Base-by-base conservation (phyloP, 2,329 filamentous ascomycete genomes). In the Colletotrichum tanaceti region DNA sequence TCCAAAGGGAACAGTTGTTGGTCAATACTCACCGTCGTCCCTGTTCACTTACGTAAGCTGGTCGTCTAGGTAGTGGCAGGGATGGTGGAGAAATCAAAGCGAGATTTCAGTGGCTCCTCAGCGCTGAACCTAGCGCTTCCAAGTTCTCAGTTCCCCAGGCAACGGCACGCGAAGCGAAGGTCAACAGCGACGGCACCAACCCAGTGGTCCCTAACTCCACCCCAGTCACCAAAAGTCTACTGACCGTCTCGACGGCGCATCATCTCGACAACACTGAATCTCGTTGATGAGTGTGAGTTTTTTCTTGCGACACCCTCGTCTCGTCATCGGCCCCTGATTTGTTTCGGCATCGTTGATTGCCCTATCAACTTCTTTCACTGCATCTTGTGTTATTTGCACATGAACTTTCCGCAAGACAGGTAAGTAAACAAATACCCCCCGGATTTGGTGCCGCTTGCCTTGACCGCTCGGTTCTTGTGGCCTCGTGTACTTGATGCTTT, bases 261-360 rank as follows among this genome's bases (percentile, higher is more conserved):
- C 61, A 65, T 68, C 65, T 60, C 61, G 54, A 65, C 66, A 60
- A 52, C 55, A 61, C 53, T 54, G 22, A 59, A 39, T 2, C 20
- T 9, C 44, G 54, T n/a, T 5, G 61, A 63, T 61, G 50, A 66
- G 63, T 10, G 9, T 10, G 9, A 35, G 32, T 35, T 66, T 39
- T 9, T 46, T 39, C 13, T 28, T 64, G 72, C 64, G 53, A 61
- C 54, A 50, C 64, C 32, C 54, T 66, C 54, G 62, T 66, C 38
- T 50, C 38, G 58, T 60, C 63, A 76, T 73, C 74, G 79, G 77
- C 73, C 67, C 68, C 78, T 74, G 73, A 73, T 76, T 73, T 57
- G 70, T 59, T 53, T 44, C 57, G 57, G 71, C 70, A 38, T 59
- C 22, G 57, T 52, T 70, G 44, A 72, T 68, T 63, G 61, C 68